These are phyloP conservation scores for Bipolaris gigantea DNA, from an alignment of 2,329 filamentous ascomycete species.

Conservation along the genomic window DNA sequence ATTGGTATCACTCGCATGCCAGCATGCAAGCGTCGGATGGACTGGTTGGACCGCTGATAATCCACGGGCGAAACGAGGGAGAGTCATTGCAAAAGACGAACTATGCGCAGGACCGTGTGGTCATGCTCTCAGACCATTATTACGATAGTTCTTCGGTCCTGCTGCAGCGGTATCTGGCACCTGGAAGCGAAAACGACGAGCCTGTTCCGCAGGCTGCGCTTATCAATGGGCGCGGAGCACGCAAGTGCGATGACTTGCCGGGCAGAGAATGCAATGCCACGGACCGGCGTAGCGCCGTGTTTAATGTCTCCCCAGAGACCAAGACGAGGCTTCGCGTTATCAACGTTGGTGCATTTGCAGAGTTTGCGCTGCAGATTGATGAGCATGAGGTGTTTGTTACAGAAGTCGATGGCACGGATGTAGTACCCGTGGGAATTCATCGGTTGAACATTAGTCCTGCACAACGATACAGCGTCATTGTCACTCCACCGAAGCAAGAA, in stretches of 20 bases:
- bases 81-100: slow-evolving; percentile 40
- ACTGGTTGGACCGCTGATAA: slow-evolving; percentile 43
- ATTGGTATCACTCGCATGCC: slow-evolving; percentile 44
- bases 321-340: slow-evolving; percentile 73
- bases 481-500: slow-evolving; percentile 54
- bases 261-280: slow-evolving; percentile 43
- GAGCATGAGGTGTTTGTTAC: slow-evolving; percentile 47
- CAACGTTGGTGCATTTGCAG: slow-evolving; percentile 54
- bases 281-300: slow-evolving; percentile 29
- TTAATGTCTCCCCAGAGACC: slow-evolving; percentile 47
- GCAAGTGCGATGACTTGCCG: slow-evolving; percentile 44
- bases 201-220: slow-evolving; percentile 54
- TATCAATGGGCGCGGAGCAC: slow-evolving; percentile 47
- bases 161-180: slow-evolving; percentile 57
- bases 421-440: slow-evolving; percentile 55
- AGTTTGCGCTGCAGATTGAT: slow-evolving; percentile 50
- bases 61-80: slow-evolving; percentile 48
- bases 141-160: slow-evolving; percentile 57
- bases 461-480: slow-evolving; percentile 68
- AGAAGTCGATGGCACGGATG: slow-evolving; percentile 45
- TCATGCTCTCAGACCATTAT: slow-evolving; percentile 70
- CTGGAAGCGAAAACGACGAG: slow-evolving; percentile 57
- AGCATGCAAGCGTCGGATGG: slow-evolving; percentile 49
- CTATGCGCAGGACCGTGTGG: slow-evolving; percentile 58
- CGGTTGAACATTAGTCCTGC: slow-evolving; percentile 65